Base-by-base conservation (phyloP, 2,329 filamentous ascomycete genomes). In the Alternaria gansuensis region DNA sequence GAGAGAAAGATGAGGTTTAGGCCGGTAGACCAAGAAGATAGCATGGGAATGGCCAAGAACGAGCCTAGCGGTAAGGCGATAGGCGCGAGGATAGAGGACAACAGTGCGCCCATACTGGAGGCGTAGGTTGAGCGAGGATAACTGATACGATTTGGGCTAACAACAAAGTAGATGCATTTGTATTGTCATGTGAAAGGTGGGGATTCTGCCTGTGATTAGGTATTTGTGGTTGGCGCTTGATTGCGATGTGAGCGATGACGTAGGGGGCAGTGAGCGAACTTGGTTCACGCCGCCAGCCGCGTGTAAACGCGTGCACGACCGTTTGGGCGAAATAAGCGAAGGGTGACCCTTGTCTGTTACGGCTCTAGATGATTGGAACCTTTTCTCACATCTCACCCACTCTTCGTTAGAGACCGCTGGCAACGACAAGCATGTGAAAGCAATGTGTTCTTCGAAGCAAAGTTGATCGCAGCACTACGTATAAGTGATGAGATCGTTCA, bases 1-100 rank as follows among this genome's bases (percentile, higher is more conserved):
- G 93, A 94, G 78, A 97, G 95, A 81, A 96, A 93, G 62, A 96
- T 81, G 24, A 96, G 80, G 76, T 95, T 97, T 63, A 96, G 82
- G 1, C 89, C 93, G 1, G 92, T 94, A 40, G 82, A 89, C 81
- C 90, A 93, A 6, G 90, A 90, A 28, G 89, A 90, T 39, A 91
- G 78, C 63, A 92, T 84, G 1, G 90, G 90, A 36, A 94, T 82
- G 2, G 90, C 91, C 57, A 93, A 81, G 48, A 93, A 81, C 24
- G 90, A 80, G n/a, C 81, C 74, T 17, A 82, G 63, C 2, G 81
- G 81, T 39, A 82, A 69, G 41, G 72, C 68, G 26, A 78, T 69
- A 33, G 74, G 67, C 6, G 69, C 64, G 7, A 77, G 63, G 33
- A 76, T 58, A 6, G 71, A 62, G 9, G 72, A 67, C 2, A 77